A percentile compares a stretch with the other conserved stretches of the same genome.
These are phyloP conservation scores for Trichosporon ovoides DNA, from an alignment of 1,284 basidiomycete genomes.

Conservation along the genomic window DNA sequence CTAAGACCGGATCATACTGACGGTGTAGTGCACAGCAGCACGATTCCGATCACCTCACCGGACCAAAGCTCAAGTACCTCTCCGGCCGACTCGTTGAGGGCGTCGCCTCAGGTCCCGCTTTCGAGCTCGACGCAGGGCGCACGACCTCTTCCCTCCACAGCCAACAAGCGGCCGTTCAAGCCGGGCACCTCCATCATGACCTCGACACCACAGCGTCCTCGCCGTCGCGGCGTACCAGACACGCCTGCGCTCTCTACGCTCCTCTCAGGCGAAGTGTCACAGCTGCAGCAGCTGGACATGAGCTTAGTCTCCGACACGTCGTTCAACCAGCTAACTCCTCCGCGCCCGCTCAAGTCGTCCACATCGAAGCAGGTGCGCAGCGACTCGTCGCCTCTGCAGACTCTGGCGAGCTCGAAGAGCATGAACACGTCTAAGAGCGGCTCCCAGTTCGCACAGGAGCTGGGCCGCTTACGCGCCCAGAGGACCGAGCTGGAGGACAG, in stretches of 20 bases:
- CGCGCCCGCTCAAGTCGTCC: not conserved
- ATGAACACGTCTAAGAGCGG: not conserved
- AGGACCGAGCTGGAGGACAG: slow-evolving; percentile 8
- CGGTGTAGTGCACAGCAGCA: not conserved
- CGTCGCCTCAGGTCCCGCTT: not conserved
- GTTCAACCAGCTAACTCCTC: slow-evolving; percentile 16
- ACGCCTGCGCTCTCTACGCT: slow-evolving; percentile 14
- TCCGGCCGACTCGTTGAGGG: not conserved
- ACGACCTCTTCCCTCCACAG: no score
- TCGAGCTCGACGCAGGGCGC: not conserved
- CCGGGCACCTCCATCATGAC: not conserved
- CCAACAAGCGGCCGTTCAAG: not conserved
- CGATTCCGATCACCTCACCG: not conserved
- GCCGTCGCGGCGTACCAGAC: slow-evolving; percentile 3
- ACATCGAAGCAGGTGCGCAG: not conserved
- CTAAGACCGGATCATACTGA: not conserved
- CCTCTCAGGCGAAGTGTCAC: slow-evolving; percentile 8
- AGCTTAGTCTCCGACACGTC: slow-evolving; percentile 12
- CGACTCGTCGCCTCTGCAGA: not conserved
- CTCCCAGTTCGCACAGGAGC: slow-evolving; percentile 4
- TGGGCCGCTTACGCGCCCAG: slow-evolving; percentile 10
- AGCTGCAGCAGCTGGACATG: slow-evolving; percentile 7
- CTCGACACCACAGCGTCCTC: not conserved
- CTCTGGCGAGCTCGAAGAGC: not conserved
- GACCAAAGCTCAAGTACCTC: not conserved